These are phyloP conservation scores for Parmales sp. DNA, from an alignment of 108 stramenopile species.

Conservation along the genomic window DNA sequence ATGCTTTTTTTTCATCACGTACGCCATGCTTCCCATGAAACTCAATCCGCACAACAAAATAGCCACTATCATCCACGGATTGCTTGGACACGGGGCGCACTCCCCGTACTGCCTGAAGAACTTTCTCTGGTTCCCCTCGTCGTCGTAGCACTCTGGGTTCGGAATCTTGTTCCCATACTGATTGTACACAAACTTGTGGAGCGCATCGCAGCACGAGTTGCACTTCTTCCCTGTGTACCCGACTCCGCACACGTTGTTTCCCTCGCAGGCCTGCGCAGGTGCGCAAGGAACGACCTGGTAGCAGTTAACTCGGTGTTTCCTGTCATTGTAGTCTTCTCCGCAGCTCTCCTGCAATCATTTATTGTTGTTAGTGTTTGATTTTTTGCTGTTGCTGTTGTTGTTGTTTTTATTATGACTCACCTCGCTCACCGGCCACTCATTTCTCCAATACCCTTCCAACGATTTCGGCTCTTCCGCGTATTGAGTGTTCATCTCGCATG, in stretches of 20 bases:
- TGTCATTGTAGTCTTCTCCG: neutral
- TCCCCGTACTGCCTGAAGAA: slow-evolving; percentile 12
- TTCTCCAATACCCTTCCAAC: slow-evolving; percentile 6
- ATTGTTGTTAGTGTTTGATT: too few species aligned
- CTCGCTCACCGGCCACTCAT: too few species aligned
- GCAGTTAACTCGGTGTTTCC: neutral
- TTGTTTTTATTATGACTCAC: too few species aligned
- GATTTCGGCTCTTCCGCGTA: neutral
- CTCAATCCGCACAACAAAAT: neutral
- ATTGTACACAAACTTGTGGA: slow-evolving; percentile 1
- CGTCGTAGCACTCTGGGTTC: slow-evolving; percentile 6
- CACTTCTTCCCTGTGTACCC: slow-evolving; percentile 13
- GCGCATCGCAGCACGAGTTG: slow-evolving; percentile 12
- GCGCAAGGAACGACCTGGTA: slow-evolving; percentile 6
- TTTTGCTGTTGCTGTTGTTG: too few species aligned
- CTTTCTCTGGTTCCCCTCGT: neutral
- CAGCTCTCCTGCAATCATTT: neutral
- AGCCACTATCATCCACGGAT: slow-evolving; percentile 7
- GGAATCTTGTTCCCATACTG: neutral
- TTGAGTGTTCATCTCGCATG: slow-evolving; percentile 3
- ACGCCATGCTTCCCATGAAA: neutral
- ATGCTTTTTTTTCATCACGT: slow-evolving; percentile 14
- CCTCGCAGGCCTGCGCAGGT: neutral
- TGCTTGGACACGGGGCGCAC: slow-evolving; percentile 10
- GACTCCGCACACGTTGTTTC: neutral